A percentile compares a stretch with the other conserved stretches of the same genome.
These are phyloP conservation scores for Steccherinum ochraceum DNA, from an alignment of 768 basidiomycete species.

Conservation along the genomic window DNA sequence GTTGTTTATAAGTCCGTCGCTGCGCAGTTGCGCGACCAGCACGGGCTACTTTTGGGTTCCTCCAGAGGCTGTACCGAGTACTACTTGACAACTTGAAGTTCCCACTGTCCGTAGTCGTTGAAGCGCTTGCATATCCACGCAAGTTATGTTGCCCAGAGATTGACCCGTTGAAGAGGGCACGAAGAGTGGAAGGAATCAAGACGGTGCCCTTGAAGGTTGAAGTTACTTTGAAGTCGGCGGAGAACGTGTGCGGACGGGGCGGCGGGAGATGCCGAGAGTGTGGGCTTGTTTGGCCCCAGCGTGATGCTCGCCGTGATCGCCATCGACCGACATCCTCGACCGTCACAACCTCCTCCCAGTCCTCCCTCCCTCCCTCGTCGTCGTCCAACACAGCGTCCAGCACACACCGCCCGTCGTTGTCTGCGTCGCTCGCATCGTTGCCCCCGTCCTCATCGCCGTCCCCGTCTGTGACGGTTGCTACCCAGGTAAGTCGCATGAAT, in stretches of 20 bases:
- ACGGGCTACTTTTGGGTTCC: no score
- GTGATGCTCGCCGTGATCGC: no score
- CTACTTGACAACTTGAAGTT: no score
- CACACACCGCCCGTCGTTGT: not conserved
- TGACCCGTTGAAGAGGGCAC: no score
- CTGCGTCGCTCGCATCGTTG: not conserved
- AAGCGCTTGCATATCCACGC: no score
- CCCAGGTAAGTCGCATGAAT: conserved; percentile 12
- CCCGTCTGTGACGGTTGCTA: not conserved
- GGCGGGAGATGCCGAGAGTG: not conserved
- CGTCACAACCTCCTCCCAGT: not conserved
- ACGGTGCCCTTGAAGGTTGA: no score
- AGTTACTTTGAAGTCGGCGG: not conserved
- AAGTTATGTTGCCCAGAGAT: no score
- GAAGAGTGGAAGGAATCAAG: no score
- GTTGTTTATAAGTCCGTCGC: no score
- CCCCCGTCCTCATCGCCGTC: not conserved
- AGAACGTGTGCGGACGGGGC: not conserved
- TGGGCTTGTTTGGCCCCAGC: not conserved
- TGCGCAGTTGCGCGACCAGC: no score
- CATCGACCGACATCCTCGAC: not conserved
- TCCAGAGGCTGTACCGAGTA: no score
- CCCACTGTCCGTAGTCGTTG: no score
- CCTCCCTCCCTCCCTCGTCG: not conserved
- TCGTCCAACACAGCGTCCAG: not conserved